Conservation (phyloP, 768 basidiomycete species). For the Psilocybe azurescens region DNA sequence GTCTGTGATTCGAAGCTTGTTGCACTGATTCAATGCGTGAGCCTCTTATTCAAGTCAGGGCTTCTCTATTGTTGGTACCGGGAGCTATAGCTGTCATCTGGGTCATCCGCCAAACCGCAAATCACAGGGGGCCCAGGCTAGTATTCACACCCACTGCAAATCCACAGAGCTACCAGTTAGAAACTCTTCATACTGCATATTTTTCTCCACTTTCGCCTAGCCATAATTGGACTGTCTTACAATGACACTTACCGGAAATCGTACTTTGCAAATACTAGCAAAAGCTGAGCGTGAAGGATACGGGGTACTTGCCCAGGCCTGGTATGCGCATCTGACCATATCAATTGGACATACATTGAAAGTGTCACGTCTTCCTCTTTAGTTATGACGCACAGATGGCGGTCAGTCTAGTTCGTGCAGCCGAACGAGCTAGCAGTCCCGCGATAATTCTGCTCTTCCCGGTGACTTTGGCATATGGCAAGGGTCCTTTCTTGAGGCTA, state of each 20-base stretch:
- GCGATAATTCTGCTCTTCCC: constrained; percentile 53
- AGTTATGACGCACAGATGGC: constrained; percentile 53
- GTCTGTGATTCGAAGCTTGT: too few relatives aligned
- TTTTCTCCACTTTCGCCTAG: too few relatives aligned
- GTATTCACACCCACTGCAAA: too few relatives aligned
- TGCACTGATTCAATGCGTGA: too few relatives aligned
- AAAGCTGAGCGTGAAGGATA: constrained; percentile 47
- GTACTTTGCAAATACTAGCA: constrained; percentile 44
- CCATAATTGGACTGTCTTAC: too few relatives aligned
- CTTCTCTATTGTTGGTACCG: background rate
- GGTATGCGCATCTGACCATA: constrained; percentile 28
- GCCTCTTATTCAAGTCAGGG: too few relatives aligned
- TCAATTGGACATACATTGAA: background rate
- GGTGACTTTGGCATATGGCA: constrained; percentile 49
- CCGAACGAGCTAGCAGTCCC: constrained; percentile 49
- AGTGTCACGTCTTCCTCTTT: background rate
- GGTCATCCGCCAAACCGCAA: too few relatives aligned
- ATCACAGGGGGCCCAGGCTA: too few relatives aligned
- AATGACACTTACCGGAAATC: constrained; percentile 38
- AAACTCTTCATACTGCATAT: too few relatives aligned
- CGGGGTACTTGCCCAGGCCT: constrained; percentile 48
- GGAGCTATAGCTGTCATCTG: background rate
- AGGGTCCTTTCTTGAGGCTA: constrained; percentile 49
- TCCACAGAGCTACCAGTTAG: too few relatives aligned
- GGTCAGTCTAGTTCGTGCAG: constrained; percentile 50